These are phyloP conservation scores for Sporisorium scitamineum DNA, from an alignment of 1,284 basidiomycete genomes.

Conservation along the genomic window DNA sequence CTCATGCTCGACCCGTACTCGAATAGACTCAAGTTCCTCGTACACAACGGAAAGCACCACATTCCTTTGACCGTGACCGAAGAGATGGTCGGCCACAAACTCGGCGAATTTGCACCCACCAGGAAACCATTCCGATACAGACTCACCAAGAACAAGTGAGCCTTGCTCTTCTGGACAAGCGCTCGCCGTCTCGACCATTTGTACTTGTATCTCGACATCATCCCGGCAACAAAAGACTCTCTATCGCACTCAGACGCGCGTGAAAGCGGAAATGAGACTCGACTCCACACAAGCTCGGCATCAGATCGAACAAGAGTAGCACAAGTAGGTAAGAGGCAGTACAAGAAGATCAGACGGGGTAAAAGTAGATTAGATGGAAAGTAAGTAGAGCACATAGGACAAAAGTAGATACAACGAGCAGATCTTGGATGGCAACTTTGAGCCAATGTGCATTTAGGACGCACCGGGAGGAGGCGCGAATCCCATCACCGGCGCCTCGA, in stretches of 20 bases:
- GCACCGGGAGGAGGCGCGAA: constrained; percentile 40
- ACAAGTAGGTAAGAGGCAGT: too few relatives aligned
- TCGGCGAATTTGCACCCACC: constrained; percentile 93
- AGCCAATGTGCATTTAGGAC: background rate
- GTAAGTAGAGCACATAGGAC: too few relatives aligned
- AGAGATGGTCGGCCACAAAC: constrained; percentile 98
- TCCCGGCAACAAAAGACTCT: background rate
- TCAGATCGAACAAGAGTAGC: background rate
- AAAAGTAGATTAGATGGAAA: background rate
- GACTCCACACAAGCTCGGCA: too few relatives aligned
- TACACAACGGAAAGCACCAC: constrained; percentile 95
- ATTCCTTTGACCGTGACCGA: constrained; percentile 86
- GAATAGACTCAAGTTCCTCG: constrained; percentile 82
- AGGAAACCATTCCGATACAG: constrained; percentile 74
- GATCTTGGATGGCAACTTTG: too few relatives aligned
- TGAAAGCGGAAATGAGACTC: background rate
- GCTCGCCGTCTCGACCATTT: constrained; percentile 7
- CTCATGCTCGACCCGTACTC: constrained; percentile 2
- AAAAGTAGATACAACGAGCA: background rate
- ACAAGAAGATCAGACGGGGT: background rate
- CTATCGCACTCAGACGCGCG: background rate
- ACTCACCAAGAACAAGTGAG: constrained; percentile 61
- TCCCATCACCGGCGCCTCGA: constrained; percentile 15
- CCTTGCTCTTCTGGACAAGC: background rate
- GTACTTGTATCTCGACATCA: constrained; percentile 44